Conservation (phyloP, 176 grass and related monocot species). For the Tillandsia fasciculata region DNA sequence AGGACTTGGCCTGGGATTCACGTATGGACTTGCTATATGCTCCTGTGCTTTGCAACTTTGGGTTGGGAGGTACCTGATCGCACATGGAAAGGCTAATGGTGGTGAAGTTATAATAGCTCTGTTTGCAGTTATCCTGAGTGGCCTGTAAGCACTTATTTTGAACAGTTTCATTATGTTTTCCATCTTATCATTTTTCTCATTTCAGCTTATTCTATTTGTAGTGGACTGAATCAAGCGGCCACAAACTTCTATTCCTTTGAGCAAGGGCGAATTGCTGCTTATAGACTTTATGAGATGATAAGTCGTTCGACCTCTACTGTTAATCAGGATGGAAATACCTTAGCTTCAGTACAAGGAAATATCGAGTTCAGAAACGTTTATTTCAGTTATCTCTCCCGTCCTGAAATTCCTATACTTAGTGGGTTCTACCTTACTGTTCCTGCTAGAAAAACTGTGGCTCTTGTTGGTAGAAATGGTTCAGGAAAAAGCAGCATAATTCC, state of each 20-base stretch:
- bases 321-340: slow-evolving; percentile 75
- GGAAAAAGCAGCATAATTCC: slow-evolving; percentile 99
- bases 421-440: slow-evolving; percentile 97
- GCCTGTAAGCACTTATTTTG: slow-evolving; percentile 60
- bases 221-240: slow-evolving; percentile 97
- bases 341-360: slow-evolving; percentile 85
- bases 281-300: slow-evolving; percentile 99
- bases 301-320: slow-evolving; percentile 70
- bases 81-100: slow-evolving; percentile 70
- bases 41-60: slow-evolving; percentile 97
- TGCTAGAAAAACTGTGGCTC: slow-evolving; percentile 94
- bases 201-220: slow-evolving; percentile 27
- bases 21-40: slow-evolving; percentile 95
- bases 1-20: slow-evolving; percentile 98
- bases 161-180: slow-evolving; percentile 1
- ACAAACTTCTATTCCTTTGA: slow-evolving; percentile 99
- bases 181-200: slow-evolving; percentile 8
- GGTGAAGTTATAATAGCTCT: slow-evolving; percentile 91
- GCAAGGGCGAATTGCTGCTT: slow-evolving; percentile 95
- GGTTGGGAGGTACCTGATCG: slow-evolving; percentile 79
- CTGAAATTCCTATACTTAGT: slow-evolving; percentile 98
- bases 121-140: slow-evolving; percentile 92
- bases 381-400: slow-evolving; percentile 95
- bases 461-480: slow-evolving; percentile 98
- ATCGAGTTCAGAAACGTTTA: slow-evolving; percentile 99